Evolutionary conservation across 192 early-diverging fungal species (phyloP).

Genomic region (Coemansia erecta): DNA sequence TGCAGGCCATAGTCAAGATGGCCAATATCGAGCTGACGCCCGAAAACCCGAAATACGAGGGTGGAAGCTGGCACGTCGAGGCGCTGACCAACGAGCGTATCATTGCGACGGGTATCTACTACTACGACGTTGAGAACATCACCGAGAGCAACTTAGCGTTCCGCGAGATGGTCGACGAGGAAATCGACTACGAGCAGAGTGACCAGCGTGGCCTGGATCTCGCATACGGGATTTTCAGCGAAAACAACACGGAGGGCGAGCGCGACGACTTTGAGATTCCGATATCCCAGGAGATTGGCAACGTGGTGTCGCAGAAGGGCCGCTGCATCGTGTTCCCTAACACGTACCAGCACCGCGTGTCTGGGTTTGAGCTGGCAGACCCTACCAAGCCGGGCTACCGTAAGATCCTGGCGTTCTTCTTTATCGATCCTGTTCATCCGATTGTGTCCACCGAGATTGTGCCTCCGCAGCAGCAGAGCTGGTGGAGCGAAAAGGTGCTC

Average conservation of each 20-base stretch:
- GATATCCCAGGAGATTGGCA: slow-evolving; percentile 50
- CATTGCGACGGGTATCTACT: slow-evolving; percentile 71
- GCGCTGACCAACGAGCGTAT: slow-evolving; percentile 71
- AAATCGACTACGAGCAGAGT: slow-evolving; percentile 22
- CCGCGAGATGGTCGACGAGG: slow-evolving; percentile 30
- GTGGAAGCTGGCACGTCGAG: slow-evolving; percentile 68
- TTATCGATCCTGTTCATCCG: slow-evolving; percentile 60
- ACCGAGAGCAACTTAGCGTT: slow-evolving; percentile 60
- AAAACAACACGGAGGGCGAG: slow-evolving; percentile 8
- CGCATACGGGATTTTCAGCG: slow-evolving; percentile 40
- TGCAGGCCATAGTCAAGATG: slow-evolving; percentile 72
- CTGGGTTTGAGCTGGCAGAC: slow-evolving; percentile 61
- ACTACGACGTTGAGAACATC: slow-evolving; percentile 70
- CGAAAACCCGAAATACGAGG: slow-evolving; percentile 58
- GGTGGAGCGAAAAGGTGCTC: slow-evolving; percentile 23
- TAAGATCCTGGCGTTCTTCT: slow-evolving; percentile 69
- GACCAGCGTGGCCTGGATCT: slow-evolving; percentile 25
- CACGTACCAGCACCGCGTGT: slow-evolving; percentile 65
- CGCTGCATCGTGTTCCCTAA: slow-evolving; percentile 76
- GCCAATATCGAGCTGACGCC: slow-evolving; percentile 67
- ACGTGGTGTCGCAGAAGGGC: slow-evolving; percentile 53
- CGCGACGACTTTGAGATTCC: slow-evolving; percentile 7
- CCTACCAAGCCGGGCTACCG: slow-evolving; percentile 60
- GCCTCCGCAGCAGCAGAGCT: slow-evolving; percentile 64
- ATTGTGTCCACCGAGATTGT: slow-evolving; percentile 60